phyloP scores from a whole-genome alignment of 2,329 filamentous ascomycete species.

The Huntiella savannae region DNA sequence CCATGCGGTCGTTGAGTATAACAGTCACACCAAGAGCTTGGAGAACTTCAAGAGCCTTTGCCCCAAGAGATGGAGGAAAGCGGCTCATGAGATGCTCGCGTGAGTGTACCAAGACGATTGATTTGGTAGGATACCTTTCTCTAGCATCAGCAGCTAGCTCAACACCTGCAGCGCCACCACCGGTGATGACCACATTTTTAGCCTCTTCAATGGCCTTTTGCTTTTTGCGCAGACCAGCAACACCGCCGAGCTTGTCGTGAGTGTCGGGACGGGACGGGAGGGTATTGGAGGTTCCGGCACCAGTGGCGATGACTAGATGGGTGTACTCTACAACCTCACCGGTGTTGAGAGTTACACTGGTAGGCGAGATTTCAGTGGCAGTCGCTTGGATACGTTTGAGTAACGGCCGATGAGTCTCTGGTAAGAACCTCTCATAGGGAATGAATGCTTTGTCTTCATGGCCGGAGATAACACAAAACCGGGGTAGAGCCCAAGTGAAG shows the following conservation, averaged over 20 bases:
- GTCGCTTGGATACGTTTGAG: conserved; percentile 13
- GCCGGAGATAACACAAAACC: conserved; percentile 33
- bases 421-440: conserved; percentile 30
- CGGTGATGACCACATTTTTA: conserved; percentile 29
- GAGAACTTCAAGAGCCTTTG: conserved; percentile 23
- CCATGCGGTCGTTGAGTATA: conserved; percentile 30
- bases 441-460: conserved; percentile 42
- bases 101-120: conserved; percentile 39
- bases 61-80: conserved; percentile 26
- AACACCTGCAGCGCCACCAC: conserved; percentile 42
- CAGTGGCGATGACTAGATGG: conserved; percentile 39
- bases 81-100: conserved; percentile 31
- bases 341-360: background rate
- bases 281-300: conserved; percentile 24
- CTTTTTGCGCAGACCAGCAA: conserved; percentile 24
- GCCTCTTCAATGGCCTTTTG: conserved; percentile 27
- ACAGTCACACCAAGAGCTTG: conserved; percentile 28
- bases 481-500: conserved; percentile 39
- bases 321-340: conserved; percentile 21
- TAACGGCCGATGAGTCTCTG: too few relatives aligned
- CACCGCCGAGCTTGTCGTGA: conserved; percentile 23
- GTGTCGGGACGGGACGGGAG: conserved; percentile 30
- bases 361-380: background rate
- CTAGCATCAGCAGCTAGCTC: conserved; percentile 43
- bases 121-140: conserved; percentile 33